Evolutionary conservation across 208 protist genomes (phyloP), one percentile per base, ranked within the genome.

Genomic region (Leishmania tarentolae): DNA sequence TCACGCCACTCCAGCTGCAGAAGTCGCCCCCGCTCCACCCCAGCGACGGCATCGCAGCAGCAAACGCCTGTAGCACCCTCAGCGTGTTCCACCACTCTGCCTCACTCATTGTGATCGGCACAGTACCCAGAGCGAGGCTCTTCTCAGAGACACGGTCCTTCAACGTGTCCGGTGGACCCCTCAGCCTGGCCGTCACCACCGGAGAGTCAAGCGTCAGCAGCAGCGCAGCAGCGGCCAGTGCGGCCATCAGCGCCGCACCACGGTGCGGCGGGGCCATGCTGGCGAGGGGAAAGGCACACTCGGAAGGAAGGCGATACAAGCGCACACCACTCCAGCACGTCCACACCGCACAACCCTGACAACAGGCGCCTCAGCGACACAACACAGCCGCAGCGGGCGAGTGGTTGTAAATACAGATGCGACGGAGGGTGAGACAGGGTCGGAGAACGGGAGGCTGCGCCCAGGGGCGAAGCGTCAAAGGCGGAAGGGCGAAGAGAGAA

Each of bases 21-120:
- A 73, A 73, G 68, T 73, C 68, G 13, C 42, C 44, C n/a, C 68
- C 68, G 28, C 9, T 73, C 68, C 68, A 73, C 68, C 44, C 44
- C 68, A 73, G 68, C 68, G 42, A 44, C 13, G 68, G 68, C 68
- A 73, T 73, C 21, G 68, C 68, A 40, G 42, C 6, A 24, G 68
- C 68, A 44, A 73, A 73, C 68, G 31, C 68, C 35, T 24, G 68
- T 35, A 73, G 5, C 68, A 73, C 68, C 35, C 5, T 19, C 44
- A 44, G 68, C 59, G 59, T 66, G 59, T 21, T 66, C 59, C 13
- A 35, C 59, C 28, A 8, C n/a, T n/a, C n/a, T n/a, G n/a, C n/a
- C n/a, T n/a, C n/a, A n/a, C n/a, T n/a, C n/a, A n/a, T n/a, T n/a
- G n/a, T n/a, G n/a, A n/a, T n/a, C n/a, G n/a, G n/a, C n/a, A n/a